Evolutionary conservation across 768 basidiomycete genomes (phyloP).

Genomic region (Phanerochaete carnosa): DNA sequence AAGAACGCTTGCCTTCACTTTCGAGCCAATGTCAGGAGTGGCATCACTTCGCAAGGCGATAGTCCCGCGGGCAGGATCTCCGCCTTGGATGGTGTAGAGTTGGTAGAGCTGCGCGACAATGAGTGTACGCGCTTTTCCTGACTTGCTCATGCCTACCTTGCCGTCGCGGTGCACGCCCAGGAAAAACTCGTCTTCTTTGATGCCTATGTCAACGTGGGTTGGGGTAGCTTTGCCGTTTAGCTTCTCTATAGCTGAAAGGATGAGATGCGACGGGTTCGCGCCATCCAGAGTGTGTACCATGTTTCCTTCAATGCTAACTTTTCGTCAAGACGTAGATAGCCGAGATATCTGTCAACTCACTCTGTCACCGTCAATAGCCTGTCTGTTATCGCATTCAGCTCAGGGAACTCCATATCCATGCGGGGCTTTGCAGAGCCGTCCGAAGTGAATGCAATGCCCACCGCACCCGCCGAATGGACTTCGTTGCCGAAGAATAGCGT

Average conservation of each 20-base stretch:
- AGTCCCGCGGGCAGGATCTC: slow-evolving; percentile 67
- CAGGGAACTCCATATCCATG: slow-evolving; percentile 31
- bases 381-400: slow-evolving; percentile 39
- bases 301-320: slow-evolving; percentile 66
- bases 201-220: slow-evolving; percentile 14
- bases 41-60: slow-evolving; percentile 55
- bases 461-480: slow-evolving; percentile 61
- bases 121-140: not conserved
- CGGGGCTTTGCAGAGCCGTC: slow-evolving; percentile 2
- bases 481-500: slow-evolving; percentile 60
- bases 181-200: slow-evolving; percentile 57
- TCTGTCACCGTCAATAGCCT: slow-evolving; percentile 48
- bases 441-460: slow-evolving; percentile 44
- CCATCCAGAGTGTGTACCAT: slow-evolving; percentile 57
- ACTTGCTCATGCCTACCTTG: slow-evolving; percentile 16
- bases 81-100: slow-evolving; percentile 60
- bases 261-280: slow-evolving; percentile 56
- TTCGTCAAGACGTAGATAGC: not conserved
- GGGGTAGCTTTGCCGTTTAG: slow-evolving; percentile 20
- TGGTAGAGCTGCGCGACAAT: slow-evolving; percentile 34
- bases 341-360: slow-evolving; percentile 30
- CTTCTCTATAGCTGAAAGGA: slow-evolving; percentile 47
- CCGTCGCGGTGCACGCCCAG: slow-evolving; percentile 38
- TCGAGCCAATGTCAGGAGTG: slow-evolving; percentile 47
- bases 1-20: slow-evolving; percentile 54